phyloP scores from a whole-genome alignment of 2,329 filamentous ascomycete species.

The Byssochlamys sp. region DNA sequence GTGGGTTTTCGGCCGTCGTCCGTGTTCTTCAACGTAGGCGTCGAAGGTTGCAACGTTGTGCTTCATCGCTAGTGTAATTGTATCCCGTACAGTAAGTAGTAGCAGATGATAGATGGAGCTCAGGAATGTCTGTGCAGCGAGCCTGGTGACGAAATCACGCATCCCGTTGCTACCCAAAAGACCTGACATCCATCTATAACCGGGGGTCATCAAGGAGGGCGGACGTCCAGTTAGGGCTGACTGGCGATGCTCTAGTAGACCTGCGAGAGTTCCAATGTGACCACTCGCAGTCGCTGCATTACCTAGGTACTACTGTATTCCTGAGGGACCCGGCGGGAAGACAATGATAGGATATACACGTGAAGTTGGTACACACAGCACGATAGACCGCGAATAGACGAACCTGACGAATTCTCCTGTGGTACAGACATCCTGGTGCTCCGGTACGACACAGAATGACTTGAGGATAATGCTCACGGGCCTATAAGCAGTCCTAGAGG shows the following conservation, averaged over 20 bases:
- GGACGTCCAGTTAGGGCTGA: not conserved
- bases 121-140: not conserved
- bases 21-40: not conserved
- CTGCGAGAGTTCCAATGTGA: not conserved
- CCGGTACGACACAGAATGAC: not conserved
- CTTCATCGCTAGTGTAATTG: not conserved
- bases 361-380: not conserved
- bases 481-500: not conserved
- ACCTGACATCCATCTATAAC: not conserved
- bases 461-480: not conserved
- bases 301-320: not conserved
- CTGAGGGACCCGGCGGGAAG: not conserved
- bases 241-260: not conserved
- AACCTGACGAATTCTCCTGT: not conserved
- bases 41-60: not conserved
- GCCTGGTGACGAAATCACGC: not conserved
- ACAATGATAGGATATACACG: not conserved
- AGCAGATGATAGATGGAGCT: not conserved
- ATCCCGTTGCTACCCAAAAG: not conserved
- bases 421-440: not conserved
- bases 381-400: not conserved
- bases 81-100: not conserved
- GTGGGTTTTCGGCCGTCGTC: not conserved
- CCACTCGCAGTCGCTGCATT: not conserved
- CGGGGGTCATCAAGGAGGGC: not conserved